Evolutionary conservation across 495 filamentous ascomycete genomes (phyloP), one percentile per base, ranked within the genome.

Genomic region (Aspergillus cavernicola): DNA sequence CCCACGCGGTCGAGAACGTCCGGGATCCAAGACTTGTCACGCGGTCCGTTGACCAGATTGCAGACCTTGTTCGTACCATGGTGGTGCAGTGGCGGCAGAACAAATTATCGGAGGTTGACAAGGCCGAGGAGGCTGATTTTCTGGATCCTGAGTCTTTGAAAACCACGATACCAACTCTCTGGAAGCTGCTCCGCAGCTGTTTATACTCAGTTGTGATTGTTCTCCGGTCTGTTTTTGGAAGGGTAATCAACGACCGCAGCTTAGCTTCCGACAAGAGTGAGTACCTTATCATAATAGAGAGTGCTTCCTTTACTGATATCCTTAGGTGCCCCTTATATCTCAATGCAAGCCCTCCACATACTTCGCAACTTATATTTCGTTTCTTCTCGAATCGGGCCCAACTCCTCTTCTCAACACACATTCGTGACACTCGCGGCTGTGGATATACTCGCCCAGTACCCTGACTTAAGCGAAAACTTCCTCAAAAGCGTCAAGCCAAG

Each of bases 391-490:
- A 75, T 88, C 18, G 88, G 89, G 10, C 79, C 83, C 23, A 81
- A 83, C 56, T 76, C 83, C 0, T 92, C 92, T 50, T 85, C 86
- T 3, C 86, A 91, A 58, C 88, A 92, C 60, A 84, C 78, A 5
- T 98, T 96, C 64, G 89, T 90, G 36, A 88, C 87, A 56, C 79
- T 96, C 26, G 81, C 89, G 10, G 87, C 92, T n/a, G 84, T 97
- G 50, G 93, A 98, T 62, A 88, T 90, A 35, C 77, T 98, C 4
- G 75, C 87, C 4, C 80, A 84, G 32, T 92, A 89, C 56, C 85
- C 89, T 2, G 69, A 76, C 7, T 75, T 88, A 41, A 80, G 84
- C 4, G 80, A 85, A 54, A 76, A 80, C 43, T 92, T 96, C 64
- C 67, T 98, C 15, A 75, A 71, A 61, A 80, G 77, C 44, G 81